Percentiles rank a stretch among this genome's conserved stretches.
Evolutionary conservation across 192 early-diverging fungal genomes (phyloP).

Genomic region (Coemansia sp.): DNA sequence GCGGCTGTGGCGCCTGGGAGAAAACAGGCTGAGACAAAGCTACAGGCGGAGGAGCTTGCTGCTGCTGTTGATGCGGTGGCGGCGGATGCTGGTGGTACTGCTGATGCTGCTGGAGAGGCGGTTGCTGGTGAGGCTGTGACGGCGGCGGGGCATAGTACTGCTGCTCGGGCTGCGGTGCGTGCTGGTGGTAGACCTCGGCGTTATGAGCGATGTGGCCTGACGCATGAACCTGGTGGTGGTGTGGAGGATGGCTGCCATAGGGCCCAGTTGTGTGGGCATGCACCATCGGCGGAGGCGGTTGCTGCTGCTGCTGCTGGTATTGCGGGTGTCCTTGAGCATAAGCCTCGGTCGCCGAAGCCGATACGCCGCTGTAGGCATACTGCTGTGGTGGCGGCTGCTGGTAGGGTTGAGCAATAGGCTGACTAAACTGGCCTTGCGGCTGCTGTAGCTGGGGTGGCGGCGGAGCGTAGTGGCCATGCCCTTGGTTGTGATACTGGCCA

Average conservation of each 20-base stretch:
- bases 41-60: not conserved
- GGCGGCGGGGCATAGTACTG: slow-evolving; percentile 9
- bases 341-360: not conserved
- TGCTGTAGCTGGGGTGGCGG: slow-evolving; percentile 3
- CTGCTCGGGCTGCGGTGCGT: slow-evolving; percentile 10
- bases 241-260: slow-evolving; percentile 6
- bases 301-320: slow-evolving; percentile 13
- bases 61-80: slow-evolving; percentile 4
- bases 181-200: slow-evolving; percentile 5
- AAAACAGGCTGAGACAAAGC: slow-evolving; percentile 6
- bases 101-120: not conserved
- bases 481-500: slow-evolving; percentile 4
- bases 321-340: slow-evolving; percentile 4
- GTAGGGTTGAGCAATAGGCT: not conserved
- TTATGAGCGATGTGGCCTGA: slow-evolving; percentile 4
- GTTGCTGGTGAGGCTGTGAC: slow-evolving; percentile 10
- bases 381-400: slow-evolving; percentile 8
- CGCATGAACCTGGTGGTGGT: not conserved
- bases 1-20: slow-evolving; percentile 7
- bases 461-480: slow-evolving; percentile 3
- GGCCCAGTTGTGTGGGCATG: slow-evolving; percentile 5
- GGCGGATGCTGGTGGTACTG: slow-evolving; percentile 9
- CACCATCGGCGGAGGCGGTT: not conserved
- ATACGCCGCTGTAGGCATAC: slow-evolving; percentile 13
- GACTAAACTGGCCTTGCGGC: slow-evolving; percentile 1